These are phyloP conservation scores for Botrytis paeoniae DNA, from an alignment of 2,329 filamentous ascomycete species.

Conservation along the genomic window DNA sequence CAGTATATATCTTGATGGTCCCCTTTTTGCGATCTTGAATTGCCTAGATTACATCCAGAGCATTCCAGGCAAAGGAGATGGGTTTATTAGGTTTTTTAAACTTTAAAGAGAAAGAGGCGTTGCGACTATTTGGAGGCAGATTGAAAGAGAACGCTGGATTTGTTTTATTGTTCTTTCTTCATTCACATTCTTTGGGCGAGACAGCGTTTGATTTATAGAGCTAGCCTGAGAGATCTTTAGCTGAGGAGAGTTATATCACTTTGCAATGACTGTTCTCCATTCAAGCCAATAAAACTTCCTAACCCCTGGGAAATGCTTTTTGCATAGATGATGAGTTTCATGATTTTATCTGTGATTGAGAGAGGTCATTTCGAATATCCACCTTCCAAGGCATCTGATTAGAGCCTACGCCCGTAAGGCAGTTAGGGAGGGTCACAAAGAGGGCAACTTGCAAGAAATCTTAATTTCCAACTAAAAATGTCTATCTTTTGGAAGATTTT, in stretches of 20 bases:
- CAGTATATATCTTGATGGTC: neutral
- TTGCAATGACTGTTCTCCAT: no score
- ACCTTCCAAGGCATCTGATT: accelerated
- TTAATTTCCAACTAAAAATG: no score
- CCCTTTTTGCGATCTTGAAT: neutral
- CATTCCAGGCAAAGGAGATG: neutral
- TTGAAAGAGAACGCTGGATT: neutral
- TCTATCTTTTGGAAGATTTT: no score
- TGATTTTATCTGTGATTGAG: neutral
- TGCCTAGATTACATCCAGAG: neutral
- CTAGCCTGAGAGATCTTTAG: neutral
- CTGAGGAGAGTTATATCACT: neutral
- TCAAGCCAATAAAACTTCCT: neutral
- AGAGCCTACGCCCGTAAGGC: neutral
- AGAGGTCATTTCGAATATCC: neutral
- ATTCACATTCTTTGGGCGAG: neutral
- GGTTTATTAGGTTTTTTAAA: neutral
- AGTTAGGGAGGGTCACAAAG: neutral
- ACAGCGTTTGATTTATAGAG: no score
- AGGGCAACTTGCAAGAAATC: no score
- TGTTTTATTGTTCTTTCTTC: neutral
- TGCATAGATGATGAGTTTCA: neutral
- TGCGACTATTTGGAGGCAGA: neutral
- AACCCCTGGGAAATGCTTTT: no score
- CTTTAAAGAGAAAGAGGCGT: neutral